Evolutionary conservation across 805 yeast species (phyloP).

Genomic region (Zygosaccharomyces gambellarensis): DNA sequence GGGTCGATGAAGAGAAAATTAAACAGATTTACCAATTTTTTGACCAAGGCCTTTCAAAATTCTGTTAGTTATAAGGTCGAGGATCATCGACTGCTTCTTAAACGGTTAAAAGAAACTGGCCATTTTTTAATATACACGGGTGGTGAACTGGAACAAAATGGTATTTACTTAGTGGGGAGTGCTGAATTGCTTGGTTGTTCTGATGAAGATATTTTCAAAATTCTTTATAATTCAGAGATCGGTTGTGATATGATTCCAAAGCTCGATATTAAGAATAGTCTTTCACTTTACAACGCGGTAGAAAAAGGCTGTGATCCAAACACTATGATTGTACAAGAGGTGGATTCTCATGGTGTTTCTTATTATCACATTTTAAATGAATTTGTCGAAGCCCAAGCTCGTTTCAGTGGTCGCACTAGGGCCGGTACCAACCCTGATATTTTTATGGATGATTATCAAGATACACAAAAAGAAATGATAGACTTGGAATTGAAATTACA

Average conservation of each 20-base stretch:
- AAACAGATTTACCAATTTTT: constrained; percentile 64
- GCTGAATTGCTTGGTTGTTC: constrained; percentile 37
- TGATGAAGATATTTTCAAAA: constrained; percentile 41
- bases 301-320: constrained; percentile 23
- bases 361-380: constrained; percentile 22
- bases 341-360: constrained; percentile 26
- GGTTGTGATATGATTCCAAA: constrained; percentile 45
- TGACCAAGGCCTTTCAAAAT: constrained; percentile 69
- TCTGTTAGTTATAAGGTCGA: constrained; percentile 57
- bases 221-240: constrained; percentile 44
- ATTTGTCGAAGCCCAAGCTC: constrained; percentile 9
- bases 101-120: constrained; percentile 54
- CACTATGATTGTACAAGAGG: constrained; percentile 29
- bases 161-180: constrained; percentile 77
- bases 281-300: constrained; percentile 24
- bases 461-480: constrained; percentile 28
- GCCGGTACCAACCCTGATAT: constrained; percentile 9
- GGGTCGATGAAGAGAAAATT: constrained; percentile 78
- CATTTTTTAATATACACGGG: constrained; percentile 78
- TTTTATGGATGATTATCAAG: constrained; percentile 29
- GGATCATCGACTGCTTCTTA: constrained; percentile 48
- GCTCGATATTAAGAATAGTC: constrained; percentile 29
- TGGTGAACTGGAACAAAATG: constrained; percentile 58
- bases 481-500: constrained; percentile 28
- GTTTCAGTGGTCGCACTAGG: constrained; percentile 2